Evolutionary conservation across 306 rosid species (phyloP).

Genomic region (Ochetophila trinervis): DNA sequence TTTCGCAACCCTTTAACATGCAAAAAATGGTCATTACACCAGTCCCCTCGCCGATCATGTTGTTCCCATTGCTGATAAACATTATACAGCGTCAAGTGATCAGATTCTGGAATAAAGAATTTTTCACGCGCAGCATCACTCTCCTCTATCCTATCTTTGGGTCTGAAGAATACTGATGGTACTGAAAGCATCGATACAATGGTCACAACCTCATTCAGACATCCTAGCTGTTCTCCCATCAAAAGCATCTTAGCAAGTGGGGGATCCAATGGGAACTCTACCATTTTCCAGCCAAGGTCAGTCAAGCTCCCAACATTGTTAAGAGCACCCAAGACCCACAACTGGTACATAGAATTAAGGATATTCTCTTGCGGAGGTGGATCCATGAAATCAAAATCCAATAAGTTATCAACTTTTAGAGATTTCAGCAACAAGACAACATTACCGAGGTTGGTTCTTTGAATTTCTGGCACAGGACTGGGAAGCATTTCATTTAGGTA

Average conservation of each 20-base stretch:
- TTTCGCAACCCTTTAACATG: slow-evolving; percentile 90
- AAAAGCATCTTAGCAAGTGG: slow-evolving; percentile 97
- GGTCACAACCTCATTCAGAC: slow-evolving; percentile 85
- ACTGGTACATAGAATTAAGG: slow-evolving; percentile 96
- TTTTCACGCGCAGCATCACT: slow-evolving; percentile 97
- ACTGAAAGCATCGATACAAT: slow-evolving; percentile 98
- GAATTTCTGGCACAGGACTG: slow-evolving; percentile 98
- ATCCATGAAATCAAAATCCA: slow-evolving; percentile 98
- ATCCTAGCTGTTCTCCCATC: slow-evolving; percentile 78
- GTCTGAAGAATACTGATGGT: slow-evolving; percentile 95
- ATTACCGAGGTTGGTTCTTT: slow-evolving; percentile 94
- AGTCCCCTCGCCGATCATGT: slow-evolving; percentile 90
- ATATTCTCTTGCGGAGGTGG: slow-evolving; percentile 99
- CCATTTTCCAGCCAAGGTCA: slow-evolving; percentile 98
- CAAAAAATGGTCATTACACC: slow-evolving; percentile 93
- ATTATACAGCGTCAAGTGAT: slow-evolving; percentile 83
- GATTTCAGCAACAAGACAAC: slow-evolving; percentile 91
- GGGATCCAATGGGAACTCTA: slow-evolving; percentile 94
- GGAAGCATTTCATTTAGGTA: slow-evolving; percentile 81
- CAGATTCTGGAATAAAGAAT: slow-evolving; percentile 89
- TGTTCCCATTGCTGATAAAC: slow-evolving; percentile 99
- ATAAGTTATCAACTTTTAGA: slow-evolving; percentile 87
- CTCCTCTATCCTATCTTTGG: slow-evolving; percentile 93
- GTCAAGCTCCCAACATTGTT: slow-evolving; percentile 90
- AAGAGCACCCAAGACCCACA: slow-evolving; percentile 98